These are phyloP conservation scores for Capronia coronata DNA, from an alignment of 2,329 filamentous ascomycete genomes.

Conservation along the genomic window DNA sequence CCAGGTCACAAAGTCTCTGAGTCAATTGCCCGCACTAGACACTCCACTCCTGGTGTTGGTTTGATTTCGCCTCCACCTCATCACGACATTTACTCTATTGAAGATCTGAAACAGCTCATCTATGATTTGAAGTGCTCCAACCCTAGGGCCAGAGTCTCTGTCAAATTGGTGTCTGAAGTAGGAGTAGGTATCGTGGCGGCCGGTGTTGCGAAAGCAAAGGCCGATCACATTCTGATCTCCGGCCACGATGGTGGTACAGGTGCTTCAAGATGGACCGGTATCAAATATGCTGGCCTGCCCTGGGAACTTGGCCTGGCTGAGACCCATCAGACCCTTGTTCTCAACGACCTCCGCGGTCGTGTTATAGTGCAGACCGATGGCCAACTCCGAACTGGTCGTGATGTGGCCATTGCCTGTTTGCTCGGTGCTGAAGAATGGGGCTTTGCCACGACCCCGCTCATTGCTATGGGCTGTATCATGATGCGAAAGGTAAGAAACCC, in stretches of 20 bases:
- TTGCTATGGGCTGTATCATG: conserved; percentile 94
- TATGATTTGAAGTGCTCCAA: conserved; percentile 97
- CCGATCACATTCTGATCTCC: conserved; percentile 92
- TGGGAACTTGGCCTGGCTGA: conserved; percentile 96
- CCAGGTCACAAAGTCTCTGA: conserved; percentile 95
- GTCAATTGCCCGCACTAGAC: conserved; percentile 86
- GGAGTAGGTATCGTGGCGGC: conserved; percentile 96
- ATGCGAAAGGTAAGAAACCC: conserved; percentile 59
- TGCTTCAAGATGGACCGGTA: conserved; percentile 95
- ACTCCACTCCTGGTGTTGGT: conserved; percentile 93
- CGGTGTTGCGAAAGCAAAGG: conserved; percentile 95
- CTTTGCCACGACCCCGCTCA: conserved; percentile 88
- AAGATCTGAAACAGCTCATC: conserved; percentile 95
- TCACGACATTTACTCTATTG: conserved; percentile 97
- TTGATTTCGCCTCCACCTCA: conserved; percentile 93
- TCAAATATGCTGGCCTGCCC: conserved; percentile 94
- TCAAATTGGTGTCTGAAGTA: conserved; percentile 96
- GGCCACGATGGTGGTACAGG: conserved; percentile 96
- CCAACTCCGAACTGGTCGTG: conserved; percentile 83
- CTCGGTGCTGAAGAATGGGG: conserved; percentile 98
- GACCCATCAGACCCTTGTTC: conserved; percentile 90
- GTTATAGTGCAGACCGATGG: conserved; percentile 95
- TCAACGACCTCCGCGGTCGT: conserved; percentile 92
- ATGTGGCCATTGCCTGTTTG: conserved; percentile 89
- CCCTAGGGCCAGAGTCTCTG: conserved; percentile 82